A percentile compares a stretch with the other conserved stretches of the same genome.
Conservation (phyloP, 768 basidiomycete species). For the Russula emetica region DNA sequence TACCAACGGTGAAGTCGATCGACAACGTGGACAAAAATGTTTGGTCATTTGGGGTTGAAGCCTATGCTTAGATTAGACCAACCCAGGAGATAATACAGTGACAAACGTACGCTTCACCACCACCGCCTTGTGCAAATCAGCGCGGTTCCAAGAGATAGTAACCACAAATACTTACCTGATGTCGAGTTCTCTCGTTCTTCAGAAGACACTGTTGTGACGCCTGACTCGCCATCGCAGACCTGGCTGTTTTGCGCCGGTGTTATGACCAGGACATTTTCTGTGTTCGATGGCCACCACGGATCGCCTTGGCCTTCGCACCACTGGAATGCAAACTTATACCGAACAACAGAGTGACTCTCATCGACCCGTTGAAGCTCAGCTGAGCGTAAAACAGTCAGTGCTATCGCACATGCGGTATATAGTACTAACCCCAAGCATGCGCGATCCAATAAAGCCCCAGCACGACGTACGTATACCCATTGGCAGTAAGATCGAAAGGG, state of each 20-base stretch:
- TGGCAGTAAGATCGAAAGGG: constrained; percentile 58
- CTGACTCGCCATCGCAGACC: neutral
- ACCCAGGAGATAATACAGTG: neutral
- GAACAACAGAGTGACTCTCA: constrained; percentile 53
- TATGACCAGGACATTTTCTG: neutral
- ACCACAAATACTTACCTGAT: neutral
- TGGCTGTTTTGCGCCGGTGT: neutral
- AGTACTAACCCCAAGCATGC: constrained; percentile 60
- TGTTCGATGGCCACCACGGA: constrained; percentile 45
- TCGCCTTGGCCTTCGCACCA: constrained; percentile 72
- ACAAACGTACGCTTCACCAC: constrained; percentile 3
- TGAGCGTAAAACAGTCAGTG: constrained; percentile 30
- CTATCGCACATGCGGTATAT: neutral
- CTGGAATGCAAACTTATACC: constrained; percentile 80
- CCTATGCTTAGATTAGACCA: constrained; percentile 8
- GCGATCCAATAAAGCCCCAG: constrained; percentile 71
- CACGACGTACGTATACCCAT: constrained; percentile 49
- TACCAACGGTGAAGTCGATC: constrained; percentile 44
- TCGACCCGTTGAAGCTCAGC: constrained; percentile 58
- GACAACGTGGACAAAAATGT: constrained; percentile 43
- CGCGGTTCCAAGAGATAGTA: neutral
- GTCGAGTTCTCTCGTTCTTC: neutral
- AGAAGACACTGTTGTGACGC: neutral
- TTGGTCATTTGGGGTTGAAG: neutral
- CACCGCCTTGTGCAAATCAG: constrained; percentile 2